Conservation (phyloP, 2,329 filamentous ascomycete species). For the Ophidiomyces ophidiicola region DNA sequence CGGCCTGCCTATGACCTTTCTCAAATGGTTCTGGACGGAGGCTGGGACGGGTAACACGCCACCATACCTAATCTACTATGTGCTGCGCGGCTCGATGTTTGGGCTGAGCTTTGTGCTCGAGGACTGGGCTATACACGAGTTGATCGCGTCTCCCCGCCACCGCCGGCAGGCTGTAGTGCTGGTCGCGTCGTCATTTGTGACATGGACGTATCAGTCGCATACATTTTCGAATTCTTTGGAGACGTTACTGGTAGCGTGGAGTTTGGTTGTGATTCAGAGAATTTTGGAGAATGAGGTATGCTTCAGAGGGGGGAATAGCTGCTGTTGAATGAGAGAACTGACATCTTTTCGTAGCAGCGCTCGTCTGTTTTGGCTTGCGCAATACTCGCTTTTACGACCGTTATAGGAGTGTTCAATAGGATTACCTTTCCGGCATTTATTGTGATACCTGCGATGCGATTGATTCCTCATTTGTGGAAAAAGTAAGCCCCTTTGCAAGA, state of each 20-base stretch:
- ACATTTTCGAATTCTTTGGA: conserved; percentile 97
- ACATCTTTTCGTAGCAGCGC: conserved; percentile 56
- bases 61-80: conserved; percentile 81
- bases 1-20: conserved; percentile 79
- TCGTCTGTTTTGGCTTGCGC: conserved; percentile 64
- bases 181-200: conserved; percentile 92
- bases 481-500: conserved; percentile 45
- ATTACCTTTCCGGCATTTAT: conserved; percentile 96
- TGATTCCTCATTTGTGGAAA: conserved; percentile 73
- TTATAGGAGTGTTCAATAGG: conserved; percentile 86
- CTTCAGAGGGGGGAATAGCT: conserved; percentile 11
- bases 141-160: conserved; percentile 61
- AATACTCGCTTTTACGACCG: conserved; percentile 65
- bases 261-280: conserved; percentile 76
- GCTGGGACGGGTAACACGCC: conserved; percentile 62
- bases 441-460: conserved; percentile 65
- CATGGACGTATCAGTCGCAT: conserved; percentile 96
- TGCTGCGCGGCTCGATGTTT: conserved; percentile 82
- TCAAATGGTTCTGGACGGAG: conserved; percentile 87
- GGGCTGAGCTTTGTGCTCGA: conserved; percentile 88
- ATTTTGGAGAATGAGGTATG: conserved; percentile 67
- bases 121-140: conserved; percentile 92
- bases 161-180: conserved; percentile 66
- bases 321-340: conserved; percentile 17
- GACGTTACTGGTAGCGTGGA: conserved; percentile 86